phyloP scores from a whole-genome alignment of 371 early-diverging fungal genomes.

The Apophysomyces ossiformis region DNA sequence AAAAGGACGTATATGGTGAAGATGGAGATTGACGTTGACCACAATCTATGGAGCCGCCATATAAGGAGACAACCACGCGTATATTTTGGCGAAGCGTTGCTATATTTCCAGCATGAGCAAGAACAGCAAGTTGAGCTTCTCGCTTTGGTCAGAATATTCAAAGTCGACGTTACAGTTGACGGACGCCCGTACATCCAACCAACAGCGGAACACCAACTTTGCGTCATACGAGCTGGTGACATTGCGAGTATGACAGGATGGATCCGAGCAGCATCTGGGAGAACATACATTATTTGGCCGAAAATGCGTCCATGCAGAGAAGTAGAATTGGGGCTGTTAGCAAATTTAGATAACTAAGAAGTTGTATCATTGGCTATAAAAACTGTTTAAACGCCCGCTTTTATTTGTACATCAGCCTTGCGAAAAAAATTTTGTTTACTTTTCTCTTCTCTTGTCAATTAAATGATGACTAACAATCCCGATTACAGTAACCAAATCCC shows the following conservation, averaged over 20 bases:
- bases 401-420: background rate
- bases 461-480: background rate
- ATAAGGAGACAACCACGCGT: background rate
- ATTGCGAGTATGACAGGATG: background rate
- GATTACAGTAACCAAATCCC: background rate
- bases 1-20: background rate
- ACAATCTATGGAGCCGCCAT: background rate
- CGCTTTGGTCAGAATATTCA: background rate
- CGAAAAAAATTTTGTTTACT: background rate
- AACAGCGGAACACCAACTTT: background rate
- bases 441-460: background rate
- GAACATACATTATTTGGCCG: background rate
- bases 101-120: background rate
- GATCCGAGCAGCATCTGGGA: background rate
- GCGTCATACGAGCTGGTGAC: background rate
- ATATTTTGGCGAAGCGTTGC: background rate
- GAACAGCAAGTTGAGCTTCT: background rate
- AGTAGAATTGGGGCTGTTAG: background rate
- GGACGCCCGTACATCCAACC: background rate
- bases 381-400: background rate
- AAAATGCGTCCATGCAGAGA: background rate
- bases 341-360: background rate
- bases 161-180: background rate
- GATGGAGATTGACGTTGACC: background rate
- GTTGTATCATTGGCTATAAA: background rate